phyloP scores from a whole-genome alignment of 768 basidiomycete species.

The Suillus cothurnatus region DNA sequence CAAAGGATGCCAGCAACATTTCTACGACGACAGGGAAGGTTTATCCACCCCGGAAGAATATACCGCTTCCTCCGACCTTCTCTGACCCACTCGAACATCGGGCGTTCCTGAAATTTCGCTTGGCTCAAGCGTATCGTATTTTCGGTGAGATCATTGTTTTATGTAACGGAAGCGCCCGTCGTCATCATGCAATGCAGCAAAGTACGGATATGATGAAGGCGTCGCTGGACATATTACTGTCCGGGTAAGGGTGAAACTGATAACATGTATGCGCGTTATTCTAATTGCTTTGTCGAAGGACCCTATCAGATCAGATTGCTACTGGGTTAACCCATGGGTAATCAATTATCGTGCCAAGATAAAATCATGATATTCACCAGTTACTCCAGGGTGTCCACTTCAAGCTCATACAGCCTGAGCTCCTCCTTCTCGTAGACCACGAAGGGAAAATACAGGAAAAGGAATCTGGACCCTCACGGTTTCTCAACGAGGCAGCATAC shows the following conservation, averaged over 20 bases:
- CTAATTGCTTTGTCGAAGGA: constrained; percentile 29
- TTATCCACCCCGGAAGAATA: not conserved
- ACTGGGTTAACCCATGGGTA: constrained; percentile 54
- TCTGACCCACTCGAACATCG: constrained; percentile 39
- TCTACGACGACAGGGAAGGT: too few species aligned
- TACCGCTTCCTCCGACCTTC: constrained; percentile 31
- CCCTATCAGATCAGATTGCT: constrained; percentile 41
- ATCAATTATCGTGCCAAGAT: constrained; percentile 7
- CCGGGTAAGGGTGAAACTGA: constrained; percentile 22
- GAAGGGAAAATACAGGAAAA: constrained; percentile 34
- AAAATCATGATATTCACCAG: not conserved
- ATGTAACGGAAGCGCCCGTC: not conserved
- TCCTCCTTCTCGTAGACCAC: constrained; percentile 50
- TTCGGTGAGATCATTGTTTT: constrained; percentile 35
- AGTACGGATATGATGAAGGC: constrained; percentile 49
- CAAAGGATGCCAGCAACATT: not conserved
- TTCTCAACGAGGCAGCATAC: constrained; percentile 41
- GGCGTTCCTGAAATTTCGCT: constrained; percentile 45
- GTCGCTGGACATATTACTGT: constrained; percentile 55
- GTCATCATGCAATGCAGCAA: constrained; percentile 21
- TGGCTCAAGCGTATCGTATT: constrained; percentile 49
- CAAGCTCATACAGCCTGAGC: constrained; percentile 43
- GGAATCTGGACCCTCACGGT: constrained; percentile 31
- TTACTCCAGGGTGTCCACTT: constrained; percentile 45
- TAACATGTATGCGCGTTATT: not conserved